A percentile compares a stretch with the other conserved stretches of the same genome.
phyloP scores from a whole-genome alignment of 2,329 filamentous ascomycete species.

The Endoconidiophora laricicola region DNA sequence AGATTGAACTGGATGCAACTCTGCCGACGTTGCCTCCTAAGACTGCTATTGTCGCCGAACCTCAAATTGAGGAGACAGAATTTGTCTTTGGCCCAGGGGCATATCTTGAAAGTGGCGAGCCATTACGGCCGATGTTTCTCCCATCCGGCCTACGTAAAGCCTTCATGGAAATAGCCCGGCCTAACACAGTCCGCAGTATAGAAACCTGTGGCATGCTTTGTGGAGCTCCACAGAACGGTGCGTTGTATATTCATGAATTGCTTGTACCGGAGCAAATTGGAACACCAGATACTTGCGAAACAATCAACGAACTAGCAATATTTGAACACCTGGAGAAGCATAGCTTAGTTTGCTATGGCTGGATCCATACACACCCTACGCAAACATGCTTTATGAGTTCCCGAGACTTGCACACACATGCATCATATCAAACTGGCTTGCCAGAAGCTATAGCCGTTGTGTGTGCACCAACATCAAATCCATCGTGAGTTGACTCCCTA shows the following conservation, averaged over 20 bases:
- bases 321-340: slow-evolving; percentile 81
- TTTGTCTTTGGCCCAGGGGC: slow-evolving; percentile 73
- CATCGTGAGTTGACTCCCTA: slow-evolving; percentile 40
- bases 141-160: slow-evolving; percentile 54
- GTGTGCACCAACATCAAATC: slow-evolving; percentile 67
- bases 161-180: slow-evolving; percentile 57
- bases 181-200: slow-evolving; percentile 66
- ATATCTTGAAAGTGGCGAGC: slow-evolving; percentile 76
- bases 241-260: slow-evolving; percentile 75
- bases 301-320: slow-evolving; percentile 65
- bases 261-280: slow-evolving; percentile 82
- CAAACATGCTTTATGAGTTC: slow-evolving; percentile 98
- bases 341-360: slow-evolving; percentile 74
- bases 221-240: slow-evolving; percentile 80
- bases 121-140: slow-evolving; percentile 75
- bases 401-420: slow-evolving; percentile 82
- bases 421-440: slow-evolving; percentile 90
- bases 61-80: slow-evolving; percentile 29
- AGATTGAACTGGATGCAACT: slow-evolving; percentile 6
- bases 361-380: slow-evolving; percentile 95
- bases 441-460: slow-evolving; percentile 94
- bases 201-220: slow-evolving; percentile 94
- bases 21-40: slow-evolving; percentile 10
- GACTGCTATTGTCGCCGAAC: not conserved
- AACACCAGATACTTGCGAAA: slow-evolving; percentile 90